Evolutionary conservation across 495 filamentous ascomycete genomes (phyloP).

Genomic region (Amniculicola lignicola): DNA sequence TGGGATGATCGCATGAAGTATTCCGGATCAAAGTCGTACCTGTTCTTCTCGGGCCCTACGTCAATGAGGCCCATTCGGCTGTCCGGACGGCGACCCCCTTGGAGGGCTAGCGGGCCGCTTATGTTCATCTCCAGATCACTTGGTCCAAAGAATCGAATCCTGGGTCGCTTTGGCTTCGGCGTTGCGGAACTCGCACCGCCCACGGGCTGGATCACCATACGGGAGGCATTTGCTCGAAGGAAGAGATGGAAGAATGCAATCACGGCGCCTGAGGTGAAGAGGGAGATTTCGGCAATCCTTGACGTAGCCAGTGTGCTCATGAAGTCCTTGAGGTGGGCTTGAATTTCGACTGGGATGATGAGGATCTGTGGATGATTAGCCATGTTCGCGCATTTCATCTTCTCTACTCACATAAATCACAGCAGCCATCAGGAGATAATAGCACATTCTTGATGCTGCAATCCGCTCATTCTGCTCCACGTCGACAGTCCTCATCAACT

Average conservation of each 20-base stretch:
- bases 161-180: conserved; percentile 21
- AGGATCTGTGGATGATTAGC: conserved; percentile 24
- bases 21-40: conserved; percentile 19
- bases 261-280: conserved; percentile 29
- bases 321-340: conserved; percentile 28
- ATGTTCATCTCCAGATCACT: conserved; percentile 37
- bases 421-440: conserved; percentile 26
- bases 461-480: conserved; percentile 37
- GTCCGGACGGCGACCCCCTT: conserved; percentile 23
- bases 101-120: conserved; percentile 29
- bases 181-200: conserved; percentile 1
- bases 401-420: conserved; percentile 29
- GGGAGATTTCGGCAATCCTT: conserved; percentile 31
- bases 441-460: conserved; percentile 37
- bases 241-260: conserved; percentile 36
- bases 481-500: conserved; percentile 28
- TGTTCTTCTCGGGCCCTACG: conserved; percentile 25
- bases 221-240: conserved; percentile 33
- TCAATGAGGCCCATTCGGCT: conserved; percentile 30
- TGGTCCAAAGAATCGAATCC: conserved; percentile 33
- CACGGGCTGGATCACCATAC: conserved; percentile 34
- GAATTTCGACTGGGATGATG: conserved; percentile 34
- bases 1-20: conserved; percentile 25
- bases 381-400: neutral
- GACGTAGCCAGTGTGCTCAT: conserved; percentile 26